Evolutionary conservation across 495 filamentous ascomycete species (phyloP), one percentile per base, ranked within the genome.

Genomic region (Hyaloscypha finlandica): DNA sequence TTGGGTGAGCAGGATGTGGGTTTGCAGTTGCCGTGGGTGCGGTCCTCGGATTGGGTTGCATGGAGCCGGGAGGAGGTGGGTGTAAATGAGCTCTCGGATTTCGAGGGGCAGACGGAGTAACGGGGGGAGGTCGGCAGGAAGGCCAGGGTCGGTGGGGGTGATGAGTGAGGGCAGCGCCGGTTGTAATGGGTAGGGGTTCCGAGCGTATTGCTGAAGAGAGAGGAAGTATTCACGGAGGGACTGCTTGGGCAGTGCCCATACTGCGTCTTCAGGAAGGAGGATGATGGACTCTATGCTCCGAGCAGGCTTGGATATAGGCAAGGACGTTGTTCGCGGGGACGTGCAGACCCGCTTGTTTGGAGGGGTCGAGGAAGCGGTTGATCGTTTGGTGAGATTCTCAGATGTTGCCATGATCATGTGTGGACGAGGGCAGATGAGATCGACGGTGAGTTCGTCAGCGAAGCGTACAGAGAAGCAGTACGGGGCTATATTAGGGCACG

Each of bases 91-190:
- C 30, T 68, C 61, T 12, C 72, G 55, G 8, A 74, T 67, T 51
- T 74, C 72, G 37, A 63, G 59, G 14, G 72, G 72, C 4, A 74
- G 64, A 30, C 59, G 63, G 12, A 74, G 58, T 25, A 72, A 32
- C 9, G 62, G 52, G 3, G 70, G 51, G 5, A 66, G 29, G 1
- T 45, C 35, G 30, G n/a, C 29, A 5, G 39, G 32, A 29, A 20
- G 37, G 0, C 56, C 20, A 32, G 55, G 12, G 29, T 16, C n/a
- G 14, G 64, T 12, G 14, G 60, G 33, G 31, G 11, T 55, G 45
- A 30, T 29, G 4, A 61, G 54, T 0, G 61, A 55, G 29, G 56
- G 35, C 16, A 60, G 12, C 30, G 54, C 54, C 6, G 60, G 42
- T 14, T 16, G 6, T 19, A 71, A 29, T 8, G 66, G 63, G 29